Conservation (phyloP, 75 land plant species). For the Picea sitchensis region DNA sequence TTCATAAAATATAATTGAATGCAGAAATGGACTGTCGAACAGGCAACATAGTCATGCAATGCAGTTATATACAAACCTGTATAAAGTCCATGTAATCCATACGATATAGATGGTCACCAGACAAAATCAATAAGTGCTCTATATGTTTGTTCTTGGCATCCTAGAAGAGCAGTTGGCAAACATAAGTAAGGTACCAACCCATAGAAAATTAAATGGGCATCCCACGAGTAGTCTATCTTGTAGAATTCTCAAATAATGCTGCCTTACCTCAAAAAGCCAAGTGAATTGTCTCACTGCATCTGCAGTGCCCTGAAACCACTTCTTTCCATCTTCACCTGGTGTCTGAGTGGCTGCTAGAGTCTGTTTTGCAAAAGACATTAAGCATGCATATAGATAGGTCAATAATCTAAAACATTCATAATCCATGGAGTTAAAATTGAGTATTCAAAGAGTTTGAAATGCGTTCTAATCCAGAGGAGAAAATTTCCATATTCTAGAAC, state of each 20-base stretch:
- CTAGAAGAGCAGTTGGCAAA: conserved; percentile 16
- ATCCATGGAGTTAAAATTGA: background rate
- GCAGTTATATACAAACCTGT: conserved; percentile 26
- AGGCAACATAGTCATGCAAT: background rate
- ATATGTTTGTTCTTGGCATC: conserved; percentile 47
- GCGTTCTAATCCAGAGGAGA: background rate
- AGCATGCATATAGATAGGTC: background rate
- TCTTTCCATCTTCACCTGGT: conserved; percentile 71
- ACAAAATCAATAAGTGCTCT: conserved; percentile 53
- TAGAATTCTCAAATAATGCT: background rate
- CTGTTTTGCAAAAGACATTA: conserved; percentile 3
- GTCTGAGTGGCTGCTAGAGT: conserved; percentile 77
- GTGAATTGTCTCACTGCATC: conserved; percentile 76
- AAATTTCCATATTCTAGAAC: background rate
- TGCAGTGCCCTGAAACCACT: conserved; percentile 86
- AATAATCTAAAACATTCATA: background rate
- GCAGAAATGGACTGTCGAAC: background rate
- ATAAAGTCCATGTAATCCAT: conserved; percentile 80
- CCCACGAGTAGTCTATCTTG: background rate
- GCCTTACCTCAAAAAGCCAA: conserved; percentile 68
- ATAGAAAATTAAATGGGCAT: background rate
- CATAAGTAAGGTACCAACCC: background rate
- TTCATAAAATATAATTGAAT: background rate
- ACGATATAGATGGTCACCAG: conserved; percentile 68
- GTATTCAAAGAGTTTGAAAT: background rate